A percentile compares a stretch with the other conserved stretches of the same genome.
phyloP scores from a whole-genome alignment of 148 eudicot genomes.

The Agrostemma githago region DNA sequence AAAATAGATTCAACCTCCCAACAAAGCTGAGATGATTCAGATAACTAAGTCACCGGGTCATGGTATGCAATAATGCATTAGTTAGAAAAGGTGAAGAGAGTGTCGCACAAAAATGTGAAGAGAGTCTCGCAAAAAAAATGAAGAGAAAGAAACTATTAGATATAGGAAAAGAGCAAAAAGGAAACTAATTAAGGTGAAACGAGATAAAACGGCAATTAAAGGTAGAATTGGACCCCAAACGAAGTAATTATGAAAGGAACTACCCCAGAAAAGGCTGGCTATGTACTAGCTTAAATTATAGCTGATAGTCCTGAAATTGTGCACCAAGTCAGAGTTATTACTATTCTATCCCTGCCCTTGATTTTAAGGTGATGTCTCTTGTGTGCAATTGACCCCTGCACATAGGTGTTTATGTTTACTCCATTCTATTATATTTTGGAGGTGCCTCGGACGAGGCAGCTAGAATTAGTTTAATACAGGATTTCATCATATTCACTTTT shows the following conservation, averaged over 20 bases:
- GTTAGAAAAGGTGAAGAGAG: not conserved
- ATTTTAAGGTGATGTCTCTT: not conserved
- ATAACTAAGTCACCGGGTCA: not conserved
- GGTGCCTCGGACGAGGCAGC: not conserved
- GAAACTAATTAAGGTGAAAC: not conserved
- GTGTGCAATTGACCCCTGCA: not conserved
- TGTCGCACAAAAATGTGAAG: not conserved
- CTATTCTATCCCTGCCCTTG: not conserved
- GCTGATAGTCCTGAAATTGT: not conserved
- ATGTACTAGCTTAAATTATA: not conserved
- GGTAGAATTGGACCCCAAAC: not conserved
- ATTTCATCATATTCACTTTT: not conserved
- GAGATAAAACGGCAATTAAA: not conserved
- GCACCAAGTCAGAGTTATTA: too few species aligned
- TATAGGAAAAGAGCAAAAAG: not conserved
- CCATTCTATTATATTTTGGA: not conserved
- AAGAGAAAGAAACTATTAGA: not conserved
- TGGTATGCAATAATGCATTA: not conserved
- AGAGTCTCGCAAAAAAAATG: not conserved
- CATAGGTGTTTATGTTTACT: not conserved
- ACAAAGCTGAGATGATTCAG: not conserved
- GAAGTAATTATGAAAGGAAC: not conserved
- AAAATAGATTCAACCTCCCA: not conserved
- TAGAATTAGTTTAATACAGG: not conserved
- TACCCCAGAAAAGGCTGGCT: not conserved